Base-by-base conservation (phyloP, 495 filamentous ascomycete species). In the Hypoxylon rickii region DNA sequence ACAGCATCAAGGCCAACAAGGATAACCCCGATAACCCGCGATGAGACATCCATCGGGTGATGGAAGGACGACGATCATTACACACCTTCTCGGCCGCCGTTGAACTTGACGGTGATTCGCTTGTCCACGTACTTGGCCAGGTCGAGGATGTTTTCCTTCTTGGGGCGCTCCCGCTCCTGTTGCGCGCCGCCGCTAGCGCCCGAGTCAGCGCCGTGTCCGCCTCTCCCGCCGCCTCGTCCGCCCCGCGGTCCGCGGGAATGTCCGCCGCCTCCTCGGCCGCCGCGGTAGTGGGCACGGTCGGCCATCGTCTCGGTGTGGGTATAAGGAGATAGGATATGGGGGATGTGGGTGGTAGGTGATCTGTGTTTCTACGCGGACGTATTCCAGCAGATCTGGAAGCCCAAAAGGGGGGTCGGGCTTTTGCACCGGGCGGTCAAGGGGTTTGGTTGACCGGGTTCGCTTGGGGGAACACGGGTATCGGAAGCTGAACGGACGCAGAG, bases 61-160 rank as follows among this genome's bases (percentile, higher is more conserved):
- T n/a, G n/a, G n/a, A n/a, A n/a, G n/a, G n/a, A n/a, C n/a, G n/a
- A n/a, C n/a, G n/a, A n/a, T n/a, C n/a, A 36, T 7, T 11, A 71
- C 76, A 46, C 65, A 96, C 93, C 92, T 79, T 97, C 92, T 55
- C 94, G 78, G 3, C 94, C 94, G 17, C 94, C 94, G 65, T 89
- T 96, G 69, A 98, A 97, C 75, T 97, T 97, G 54, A 97, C 94
- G 3, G 81, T 86, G 45, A 98, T 88, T 65, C 87, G 80, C 81
- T 96, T 93, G 72, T 97, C 94, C 85, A 96, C 91, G 68, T 96
- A 98, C 76, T 95, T 95, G 68, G 78, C 83, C 55, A 98, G 75
- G 60, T 98, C 94, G 16, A 98, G 82, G 64, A 98, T 98, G 68
- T 97, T 96, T 70, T 98, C 93, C 76, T 97, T 96, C 82, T 96